Evolutionary conservation across 257 asterid genomes (phyloP), one percentile per base, ranked within the genome.

Genomic region (Cinchona pubescens): DNA sequence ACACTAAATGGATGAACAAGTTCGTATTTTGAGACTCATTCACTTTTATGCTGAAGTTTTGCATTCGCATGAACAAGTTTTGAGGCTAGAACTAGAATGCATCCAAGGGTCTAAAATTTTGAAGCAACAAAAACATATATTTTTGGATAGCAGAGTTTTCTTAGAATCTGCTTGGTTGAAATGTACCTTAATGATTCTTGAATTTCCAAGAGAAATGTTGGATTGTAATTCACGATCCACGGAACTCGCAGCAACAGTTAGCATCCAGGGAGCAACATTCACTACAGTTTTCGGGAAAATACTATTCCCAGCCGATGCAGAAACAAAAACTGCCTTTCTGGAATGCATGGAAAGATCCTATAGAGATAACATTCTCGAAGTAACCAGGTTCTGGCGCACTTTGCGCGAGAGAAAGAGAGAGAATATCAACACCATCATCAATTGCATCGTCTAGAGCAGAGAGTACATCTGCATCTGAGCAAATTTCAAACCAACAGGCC

Each of bases 181-280:
- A 25, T 3, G 0, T 58, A 87, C 91, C 87, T 81, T 82, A 15
- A 82, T 80, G 61, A 76, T 48, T 76, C 77, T 78, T 71, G 87
- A 79, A 69, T 89, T 85, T 70, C 90, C 86, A 55, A 85, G 80
- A 65, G 75, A 73, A 43, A 89, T 69, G 46, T 79, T 76, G 35
- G 89, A 75, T 55, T 29, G 79, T n/a, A 69, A 21, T 32, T 86
- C 91, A 16, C 97, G 84, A 68, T 89, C 90, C 0, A 91, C 46
- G 0, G 95, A 87, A 16, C 95, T 90, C 1, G 97, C 97, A 32
- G 95, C 97, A 21, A 91, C 97, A 0, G 93, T 89, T 71, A 88
- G 72, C 0, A 91, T 87, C 95, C 97, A 91, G 0, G 97, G 97
- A 1, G 97, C 95, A 2, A 87, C 85, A 73, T 88, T 89, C 4